Evolutionary conservation across 345 rosid genomes (phyloP).

Genomic region (Eucalyptus regnans): DNA sequence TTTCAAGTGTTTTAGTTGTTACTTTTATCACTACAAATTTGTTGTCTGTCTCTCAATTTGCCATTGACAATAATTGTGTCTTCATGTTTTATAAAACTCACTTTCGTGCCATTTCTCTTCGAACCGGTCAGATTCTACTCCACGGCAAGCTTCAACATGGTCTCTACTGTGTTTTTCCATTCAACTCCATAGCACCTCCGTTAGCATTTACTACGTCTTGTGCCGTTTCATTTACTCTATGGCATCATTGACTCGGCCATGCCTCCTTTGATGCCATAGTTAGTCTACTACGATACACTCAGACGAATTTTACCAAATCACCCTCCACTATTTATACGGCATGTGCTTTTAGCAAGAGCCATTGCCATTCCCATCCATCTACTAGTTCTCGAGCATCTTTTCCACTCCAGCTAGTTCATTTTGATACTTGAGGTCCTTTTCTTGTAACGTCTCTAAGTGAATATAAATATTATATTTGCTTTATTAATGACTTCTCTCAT

Average conservation of each 20-base stretch:
- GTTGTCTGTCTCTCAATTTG: neutral
- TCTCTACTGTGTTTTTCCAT: neutral
- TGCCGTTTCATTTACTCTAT: too few relatives aligned
- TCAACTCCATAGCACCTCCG: neutral
- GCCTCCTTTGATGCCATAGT: too few relatives aligned
- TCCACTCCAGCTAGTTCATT: neutral
- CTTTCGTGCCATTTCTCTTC: neutral
- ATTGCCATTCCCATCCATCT: neutral
- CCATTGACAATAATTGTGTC: neutral
- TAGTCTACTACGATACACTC: too few relatives aligned
- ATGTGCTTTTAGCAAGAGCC: too few relatives aligned
- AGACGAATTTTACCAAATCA: too few relatives aligned
- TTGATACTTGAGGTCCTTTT: neutral
- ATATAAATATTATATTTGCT: neutral
- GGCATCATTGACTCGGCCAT: too few relatives aligned
- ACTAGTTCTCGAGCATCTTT: neutral
- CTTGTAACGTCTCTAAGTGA: neutral
- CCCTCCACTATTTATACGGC: too few relatives aligned
- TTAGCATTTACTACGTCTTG: too few relatives aligned
- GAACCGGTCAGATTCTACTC: neutral
- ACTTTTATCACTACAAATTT: neutral
- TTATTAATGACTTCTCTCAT: too few relatives aligned
- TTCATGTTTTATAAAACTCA: neutral
- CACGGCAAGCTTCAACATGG: neutral
- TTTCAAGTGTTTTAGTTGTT: neutral